A percentile compares a stretch with the other conserved stretches of the same genome.
Evolutionary conservation across 108 stramenopile species (phyloP).

Genomic region (Cyclotella baltica): DNA sequence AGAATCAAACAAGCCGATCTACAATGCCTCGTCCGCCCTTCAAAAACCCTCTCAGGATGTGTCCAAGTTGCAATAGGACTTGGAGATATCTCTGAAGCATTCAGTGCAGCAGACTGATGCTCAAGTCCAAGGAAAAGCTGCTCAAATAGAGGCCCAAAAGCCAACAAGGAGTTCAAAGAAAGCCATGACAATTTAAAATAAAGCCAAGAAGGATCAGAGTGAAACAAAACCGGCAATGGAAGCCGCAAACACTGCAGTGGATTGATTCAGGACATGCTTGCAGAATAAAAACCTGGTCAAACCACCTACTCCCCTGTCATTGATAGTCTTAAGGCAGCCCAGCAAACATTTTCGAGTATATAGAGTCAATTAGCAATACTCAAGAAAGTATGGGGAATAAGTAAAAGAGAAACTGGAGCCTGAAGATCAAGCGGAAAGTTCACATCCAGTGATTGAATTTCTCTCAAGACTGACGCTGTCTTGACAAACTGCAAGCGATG

Average conservation of each 20-base stretch:
- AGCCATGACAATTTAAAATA: slow-evolving; percentile 78
- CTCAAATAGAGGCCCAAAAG: slow-evolving; percentile 77
- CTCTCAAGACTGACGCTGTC: slow-evolving; percentile 89
- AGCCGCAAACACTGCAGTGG: slow-evolving; percentile 85
- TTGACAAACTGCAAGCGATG: slow-evolving; percentile 90
- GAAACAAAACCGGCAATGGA: slow-evolving; percentile 93
- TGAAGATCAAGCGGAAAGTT: slow-evolving; percentile 83
- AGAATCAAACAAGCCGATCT: slow-evolving; percentile 76
- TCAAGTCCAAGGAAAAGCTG: slow-evolving; percentile 80
- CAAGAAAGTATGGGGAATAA: slow-evolving; percentile 67
- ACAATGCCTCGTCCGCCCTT: slow-evolving; percentile 77
- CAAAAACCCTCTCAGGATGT: slow-evolving; percentile 87
- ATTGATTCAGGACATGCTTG: slow-evolving; percentile 87
- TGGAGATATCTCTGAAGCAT: slow-evolving; percentile 85
- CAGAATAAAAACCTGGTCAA: slow-evolving; percentile 85
- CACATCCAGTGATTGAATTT: slow-evolving; percentile 87
- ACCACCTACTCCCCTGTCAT: slow-evolving; percentile 80
- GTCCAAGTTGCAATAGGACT: slow-evolving; percentile 83
- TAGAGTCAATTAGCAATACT: slow-evolving; percentile 58
- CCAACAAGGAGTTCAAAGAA: slow-evolving; percentile 73
- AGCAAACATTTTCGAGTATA: slow-evolving; percentile 66
- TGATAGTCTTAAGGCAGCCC: slow-evolving; percentile 70
- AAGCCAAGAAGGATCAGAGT: slow-evolving; percentile 82
- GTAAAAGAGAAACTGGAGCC: slow-evolving; percentile 83
- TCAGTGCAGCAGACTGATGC: slow-evolving; percentile 80